Evolutionary conservation across 164 flowering plant species (phyloP).

Genomic region (Aristolochia californica): DNA sequence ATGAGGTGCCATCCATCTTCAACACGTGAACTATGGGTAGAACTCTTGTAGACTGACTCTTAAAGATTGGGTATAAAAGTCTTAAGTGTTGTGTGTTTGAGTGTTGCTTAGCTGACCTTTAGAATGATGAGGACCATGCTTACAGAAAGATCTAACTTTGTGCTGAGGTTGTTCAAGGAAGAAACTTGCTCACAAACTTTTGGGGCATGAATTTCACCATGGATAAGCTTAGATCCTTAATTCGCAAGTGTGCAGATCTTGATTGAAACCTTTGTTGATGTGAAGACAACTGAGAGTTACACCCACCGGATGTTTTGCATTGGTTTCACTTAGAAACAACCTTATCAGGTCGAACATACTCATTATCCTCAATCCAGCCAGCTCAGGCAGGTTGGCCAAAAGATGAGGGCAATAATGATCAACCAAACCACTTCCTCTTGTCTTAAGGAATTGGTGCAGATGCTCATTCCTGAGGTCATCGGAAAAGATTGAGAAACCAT

Average conservation of each 20-base stretch:
- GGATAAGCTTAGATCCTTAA: constrained; percentile 28
- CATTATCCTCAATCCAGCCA: constrained; percentile 31
- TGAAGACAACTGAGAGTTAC: constrained; percentile 30
- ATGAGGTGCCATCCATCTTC: too few species aligned
- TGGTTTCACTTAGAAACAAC: constrained; percentile 29
- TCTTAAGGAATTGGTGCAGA: constrained; percentile 26
- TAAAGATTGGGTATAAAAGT: constrained; percentile 30
- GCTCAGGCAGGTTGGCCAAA: constrained; percentile 29
- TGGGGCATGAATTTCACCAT: constrained; percentile 33
- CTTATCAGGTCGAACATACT: constrained; percentile 30
- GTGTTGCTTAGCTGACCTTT: constrained; percentile 27
- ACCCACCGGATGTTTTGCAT: constrained; percentile 26
- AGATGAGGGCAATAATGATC: constrained; percentile 30
- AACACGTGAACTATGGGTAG: too few species aligned
- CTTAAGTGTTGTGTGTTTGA: constrained; percentile 31
- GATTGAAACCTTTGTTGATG: constrained; percentile 36
- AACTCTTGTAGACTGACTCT: too few species aligned
- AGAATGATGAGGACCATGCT: constrained; percentile 26
- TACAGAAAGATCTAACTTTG: constrained; percentile 26
- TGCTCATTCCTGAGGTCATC: constrained; percentile 30
- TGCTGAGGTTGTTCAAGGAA: constrained; percentile 30
- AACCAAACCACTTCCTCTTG: constrained; percentile 29
- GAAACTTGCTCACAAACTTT: constrained; percentile 28
- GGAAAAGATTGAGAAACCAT: constrained; percentile 32
- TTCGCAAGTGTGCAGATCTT: constrained; percentile 32